phyloP scores from a whole-genome alignment of 305 asterid species.

The Fraxinus velutina region DNA sequence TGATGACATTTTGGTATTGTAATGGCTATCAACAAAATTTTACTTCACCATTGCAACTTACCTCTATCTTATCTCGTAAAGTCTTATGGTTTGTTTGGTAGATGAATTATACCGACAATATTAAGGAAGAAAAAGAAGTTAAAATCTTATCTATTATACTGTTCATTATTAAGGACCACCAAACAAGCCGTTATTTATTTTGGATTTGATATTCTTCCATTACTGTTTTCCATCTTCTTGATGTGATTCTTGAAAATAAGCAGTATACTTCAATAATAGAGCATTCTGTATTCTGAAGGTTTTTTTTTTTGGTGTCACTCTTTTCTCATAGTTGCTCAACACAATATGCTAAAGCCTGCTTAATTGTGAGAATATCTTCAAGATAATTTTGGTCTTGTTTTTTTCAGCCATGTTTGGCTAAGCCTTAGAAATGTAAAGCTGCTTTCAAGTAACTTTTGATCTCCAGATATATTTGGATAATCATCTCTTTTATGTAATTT shows the following conservation, averaged over 20 bases:
- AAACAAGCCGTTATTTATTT: not conserved
- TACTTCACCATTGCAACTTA: slow-evolving; percentile 18
- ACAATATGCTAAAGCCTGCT: not conserved
- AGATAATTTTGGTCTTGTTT: not conserved
- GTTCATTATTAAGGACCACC: not conserved
- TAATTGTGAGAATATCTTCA: not conserved
- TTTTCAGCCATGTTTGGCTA: not conserved
- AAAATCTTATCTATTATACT: not conserved
- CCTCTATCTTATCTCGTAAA: not conserved
- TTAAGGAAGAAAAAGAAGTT: not conserved
- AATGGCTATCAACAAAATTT: slow-evolving; percentile 5
- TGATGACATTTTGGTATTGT: slow-evolving; percentile 54
- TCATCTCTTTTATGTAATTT: not conserved
- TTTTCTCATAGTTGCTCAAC: not conserved
- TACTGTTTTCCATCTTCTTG: slow-evolving; percentile 3
- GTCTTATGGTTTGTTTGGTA: not conserved
- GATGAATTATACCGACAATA: not conserved
- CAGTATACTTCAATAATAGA: not conserved
- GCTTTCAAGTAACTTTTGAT: not conserved
- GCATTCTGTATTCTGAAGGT: not conserved
- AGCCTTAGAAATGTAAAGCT: not conserved
- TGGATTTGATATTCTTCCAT: slow-evolving; percentile 3
- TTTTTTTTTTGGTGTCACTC: not conserved
- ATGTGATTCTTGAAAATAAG: slow-evolving; percentile 17
- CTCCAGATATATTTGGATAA: not conserved